Conservation (phyloP, 208 protist species). For the Leishmania lainsoni region DNA sequence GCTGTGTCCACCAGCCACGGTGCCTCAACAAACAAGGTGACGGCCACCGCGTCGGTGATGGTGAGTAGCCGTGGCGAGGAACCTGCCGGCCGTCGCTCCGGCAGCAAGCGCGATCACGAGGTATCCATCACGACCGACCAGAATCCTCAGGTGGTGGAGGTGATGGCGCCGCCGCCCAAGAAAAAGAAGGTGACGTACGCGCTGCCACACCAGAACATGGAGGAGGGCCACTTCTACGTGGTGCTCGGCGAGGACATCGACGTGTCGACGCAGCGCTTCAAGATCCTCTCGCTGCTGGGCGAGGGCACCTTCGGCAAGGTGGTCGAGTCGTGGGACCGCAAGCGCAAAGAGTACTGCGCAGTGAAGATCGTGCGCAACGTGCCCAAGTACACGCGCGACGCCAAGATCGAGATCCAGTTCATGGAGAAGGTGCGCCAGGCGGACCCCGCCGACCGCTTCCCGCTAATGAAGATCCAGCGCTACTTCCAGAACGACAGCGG, state of each 20-base stretch:
- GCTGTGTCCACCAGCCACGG: too few relatives aligned
- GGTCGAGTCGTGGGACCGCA: constrained; percentile 89
- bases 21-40: too few relatives aligned
- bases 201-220: constrained; percentile 83
- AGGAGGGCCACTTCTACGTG: constrained; percentile 92
- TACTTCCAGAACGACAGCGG: constrained; percentile 83
- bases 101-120: too few relatives aligned
- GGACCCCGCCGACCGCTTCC: constrained; percentile 74
- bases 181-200: constrained; percentile 89
- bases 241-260: constrained; percentile 91
- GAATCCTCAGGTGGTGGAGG: too few relatives aligned
- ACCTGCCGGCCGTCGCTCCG: too few relatives aligned
- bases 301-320: constrained; percentile 92
- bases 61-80: too few relatives aligned
- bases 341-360: constrained; percentile 85
- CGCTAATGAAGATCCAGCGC: constrained; percentile 77
- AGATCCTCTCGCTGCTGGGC: constrained; percentile 88
- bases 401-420: constrained; percentile 89
- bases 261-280: constrained; percentile 83
- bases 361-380: constrained; percentile 90
- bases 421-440: constrained; percentile 75
- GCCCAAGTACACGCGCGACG: constrained; percentile 85
- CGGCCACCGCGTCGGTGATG: too few relatives aligned
- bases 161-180: constrained; percentile 38
- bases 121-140: too few relatives aligned